A percentile compares a stretch with the other conserved stretches of the same genome.
Conservation (phyloP, 768 basidiomycete species). For the Agrocybe chaxingu region DNA sequence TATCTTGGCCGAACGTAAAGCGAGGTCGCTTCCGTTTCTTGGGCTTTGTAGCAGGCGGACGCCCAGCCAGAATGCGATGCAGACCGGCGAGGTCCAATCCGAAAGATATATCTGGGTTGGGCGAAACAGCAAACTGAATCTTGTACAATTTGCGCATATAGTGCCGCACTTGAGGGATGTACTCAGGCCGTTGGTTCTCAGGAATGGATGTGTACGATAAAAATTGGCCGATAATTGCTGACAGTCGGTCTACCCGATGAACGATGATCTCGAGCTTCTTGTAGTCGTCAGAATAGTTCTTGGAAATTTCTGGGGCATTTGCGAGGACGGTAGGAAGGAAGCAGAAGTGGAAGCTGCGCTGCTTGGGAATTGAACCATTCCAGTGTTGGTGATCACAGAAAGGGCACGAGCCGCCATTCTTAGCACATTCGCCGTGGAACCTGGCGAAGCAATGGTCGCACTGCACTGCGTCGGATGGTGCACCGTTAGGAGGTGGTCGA, state of each 20-base stretch:
- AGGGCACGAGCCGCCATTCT: conserved; percentile 87
- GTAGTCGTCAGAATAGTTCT: conserved; percentile 77
- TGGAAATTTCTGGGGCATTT: conserved; percentile 75
- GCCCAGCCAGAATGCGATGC: conserved; percentile 75
- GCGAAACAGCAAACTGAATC: conserved; percentile 86
- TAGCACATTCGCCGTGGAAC: conserved; percentile 83
- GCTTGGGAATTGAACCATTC: conserved; percentile 82
- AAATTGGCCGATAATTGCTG: conserved; percentile 76
- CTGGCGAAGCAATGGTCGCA: conserved; percentile 87
- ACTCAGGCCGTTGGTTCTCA: conserved; percentile 70
- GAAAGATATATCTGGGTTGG: conserved; percentile 76
- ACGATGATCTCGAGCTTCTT: conserved; percentile 78
- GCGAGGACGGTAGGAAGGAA: conserved; percentile 69
- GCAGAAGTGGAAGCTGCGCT: conserved; percentile 81
- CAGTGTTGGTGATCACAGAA: conserved; percentile 92
- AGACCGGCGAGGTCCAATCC: conserved; percentile 80
- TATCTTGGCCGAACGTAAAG: conserved; percentile 75
- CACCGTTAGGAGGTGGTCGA: conserved; percentile 73
- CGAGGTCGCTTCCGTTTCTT: conserved; percentile 58
- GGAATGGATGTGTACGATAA: conserved; percentile 67
- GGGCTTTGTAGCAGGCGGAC: conserved; percentile 46
- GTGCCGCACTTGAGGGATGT: conserved; percentile 80
- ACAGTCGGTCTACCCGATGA: conserved; percentile 74
- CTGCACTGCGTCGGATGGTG: conserved; percentile 80
- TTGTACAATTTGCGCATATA: conserved; percentile 90